phyloP scores from a whole-genome alignment of 2,329 filamentous ascomycete genomes.

The Fusarium tanahbumbuense region DNA sequence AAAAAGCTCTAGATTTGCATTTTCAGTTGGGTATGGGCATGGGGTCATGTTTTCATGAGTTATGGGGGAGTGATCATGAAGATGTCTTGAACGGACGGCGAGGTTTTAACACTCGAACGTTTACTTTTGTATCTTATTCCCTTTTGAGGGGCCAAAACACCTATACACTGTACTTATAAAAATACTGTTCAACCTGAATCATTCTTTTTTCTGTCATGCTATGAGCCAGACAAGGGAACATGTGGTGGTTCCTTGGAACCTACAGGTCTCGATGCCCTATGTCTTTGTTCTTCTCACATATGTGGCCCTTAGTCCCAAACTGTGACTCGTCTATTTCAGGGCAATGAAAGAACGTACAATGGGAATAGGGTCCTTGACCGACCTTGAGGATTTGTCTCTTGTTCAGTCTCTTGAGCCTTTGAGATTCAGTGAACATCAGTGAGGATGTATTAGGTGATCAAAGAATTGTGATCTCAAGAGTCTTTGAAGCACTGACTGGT shows the following conservation, averaged over 20 bases:
- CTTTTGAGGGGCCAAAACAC: background rate
- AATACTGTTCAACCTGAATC: background rate
- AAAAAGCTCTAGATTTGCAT: constrained; percentile 19
- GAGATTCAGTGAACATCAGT: background rate
- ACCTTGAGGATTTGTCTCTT: background rate
- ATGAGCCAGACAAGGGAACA: background rate
- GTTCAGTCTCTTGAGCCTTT: background rate
- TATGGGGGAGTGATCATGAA: background rate
- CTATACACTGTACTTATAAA: background rate
- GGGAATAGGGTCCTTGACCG: background rate
- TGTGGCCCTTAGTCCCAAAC: too few species aligned
- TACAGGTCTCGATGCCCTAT: background rate
- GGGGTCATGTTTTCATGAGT: background rate
- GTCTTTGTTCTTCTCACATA: background rate
- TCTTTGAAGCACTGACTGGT: background rate
- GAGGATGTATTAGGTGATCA: background rate
- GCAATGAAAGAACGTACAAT: background rate
- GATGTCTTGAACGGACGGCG: background rate
- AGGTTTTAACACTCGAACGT: background rate
- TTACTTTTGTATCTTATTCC: background rate
- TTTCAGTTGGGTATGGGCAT: background rate
- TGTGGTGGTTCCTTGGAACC: background rate
- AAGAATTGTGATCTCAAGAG: background rate
- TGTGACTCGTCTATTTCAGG: background rate
- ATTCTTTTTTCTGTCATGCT: background rate